phyloP scores from a whole-genome alignment of 305 asterid genomes.

The Solanum aculeatissimum region DNA sequence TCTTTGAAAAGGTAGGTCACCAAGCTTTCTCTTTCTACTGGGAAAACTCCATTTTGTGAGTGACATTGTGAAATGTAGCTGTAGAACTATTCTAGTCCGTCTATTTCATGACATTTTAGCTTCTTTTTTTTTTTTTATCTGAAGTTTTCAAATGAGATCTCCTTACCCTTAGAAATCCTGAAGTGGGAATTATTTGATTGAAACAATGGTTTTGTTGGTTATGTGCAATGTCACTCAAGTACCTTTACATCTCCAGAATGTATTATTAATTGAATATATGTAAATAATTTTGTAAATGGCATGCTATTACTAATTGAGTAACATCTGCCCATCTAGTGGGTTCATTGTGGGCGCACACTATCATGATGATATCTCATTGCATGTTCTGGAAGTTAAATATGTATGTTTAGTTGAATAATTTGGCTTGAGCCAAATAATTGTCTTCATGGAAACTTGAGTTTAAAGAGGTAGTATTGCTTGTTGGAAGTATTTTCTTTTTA shows the following conservation, averaged over 20 bases:
- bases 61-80: background rate
- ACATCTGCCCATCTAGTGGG: background rate
- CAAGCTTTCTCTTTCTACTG: background rate
- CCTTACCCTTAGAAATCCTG: background rate
- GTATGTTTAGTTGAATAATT: background rate
- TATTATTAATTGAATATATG: background rate
- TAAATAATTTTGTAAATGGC: background rate
- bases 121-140: background rate
- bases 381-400: background rate
- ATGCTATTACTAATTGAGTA: background rate
- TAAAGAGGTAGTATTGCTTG: background rate
- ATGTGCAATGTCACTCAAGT: background rate
- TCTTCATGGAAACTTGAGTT: background rate
- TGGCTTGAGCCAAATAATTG: background rate
- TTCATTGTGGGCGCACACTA: background rate
- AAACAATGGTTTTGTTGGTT: background rate
- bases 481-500: background rate
- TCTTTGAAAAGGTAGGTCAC: constrained; percentile 77
- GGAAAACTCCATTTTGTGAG: background rate
- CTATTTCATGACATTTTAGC: background rate
- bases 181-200: background rate
- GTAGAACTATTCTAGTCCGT: background rate
- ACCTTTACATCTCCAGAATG: background rate
- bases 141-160: background rate
- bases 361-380: background rate